Percentiles rank a stretch among this genome's conserved stretches.
phyloP scores from a whole-genome alignment of 148 eudicot species.

The Chenopodium quinoa region DNA sequence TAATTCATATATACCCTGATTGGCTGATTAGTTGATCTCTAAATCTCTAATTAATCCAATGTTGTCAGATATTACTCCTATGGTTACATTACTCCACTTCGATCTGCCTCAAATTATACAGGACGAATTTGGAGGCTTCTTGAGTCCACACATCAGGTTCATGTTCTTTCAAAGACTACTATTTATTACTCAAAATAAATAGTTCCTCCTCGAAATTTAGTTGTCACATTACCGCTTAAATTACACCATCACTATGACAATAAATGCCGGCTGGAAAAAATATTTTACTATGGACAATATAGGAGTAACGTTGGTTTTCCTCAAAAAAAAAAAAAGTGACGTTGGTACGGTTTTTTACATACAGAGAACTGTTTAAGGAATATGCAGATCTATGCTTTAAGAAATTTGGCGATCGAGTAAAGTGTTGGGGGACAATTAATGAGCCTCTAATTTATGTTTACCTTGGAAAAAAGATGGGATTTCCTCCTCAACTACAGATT shows the following conservation, averaged over 20 bases:
- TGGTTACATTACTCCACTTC: conserved; percentile 28
- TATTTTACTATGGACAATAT: no score
- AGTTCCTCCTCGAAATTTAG: no score
- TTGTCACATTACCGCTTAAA: no score
- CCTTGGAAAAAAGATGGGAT: conserved; percentile 18
- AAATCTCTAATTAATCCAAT: no score
- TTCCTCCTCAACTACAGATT: neutral
- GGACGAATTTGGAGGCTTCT: conserved; percentile 19
- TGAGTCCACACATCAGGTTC: conserved; percentile 17
- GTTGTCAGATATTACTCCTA: conserved; percentile 22
- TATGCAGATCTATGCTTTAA: conserved; percentile 33
- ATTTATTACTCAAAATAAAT: no score
- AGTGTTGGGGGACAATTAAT: conserved; percentile 34
- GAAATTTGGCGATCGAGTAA: conserved; percentile 38
- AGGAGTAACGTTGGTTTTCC: no score
- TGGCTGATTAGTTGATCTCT: no score
- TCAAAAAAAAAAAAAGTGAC: no score
- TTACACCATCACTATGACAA: no score
- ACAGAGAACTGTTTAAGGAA: conserved; percentile 25
- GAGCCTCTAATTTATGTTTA: conserved; percentile 20
- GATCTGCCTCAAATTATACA: conserved; percentile 24
- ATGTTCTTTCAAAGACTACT: neutral
- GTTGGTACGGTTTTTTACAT: no score
- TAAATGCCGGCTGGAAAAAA: no score
- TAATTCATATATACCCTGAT: no score